Evolutionary conservation across 2,329 filamentous ascomycete genomes (phyloP).

Genomic region (Acrocalymma vagum): DNA sequence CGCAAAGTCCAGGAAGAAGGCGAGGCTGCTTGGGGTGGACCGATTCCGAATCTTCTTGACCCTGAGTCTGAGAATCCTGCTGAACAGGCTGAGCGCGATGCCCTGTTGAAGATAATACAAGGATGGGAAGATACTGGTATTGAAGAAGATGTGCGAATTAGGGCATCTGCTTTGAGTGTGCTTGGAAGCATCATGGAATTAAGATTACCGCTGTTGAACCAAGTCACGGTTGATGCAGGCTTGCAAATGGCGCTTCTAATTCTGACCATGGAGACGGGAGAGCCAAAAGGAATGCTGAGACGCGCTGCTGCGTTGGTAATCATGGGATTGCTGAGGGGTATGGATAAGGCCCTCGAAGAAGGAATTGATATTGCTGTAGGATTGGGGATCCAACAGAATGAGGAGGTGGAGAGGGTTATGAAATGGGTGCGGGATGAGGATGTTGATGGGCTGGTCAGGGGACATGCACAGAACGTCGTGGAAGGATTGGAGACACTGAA

Average conservation of each 20-base stretch:
- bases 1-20: slow-evolving; percentile 59
- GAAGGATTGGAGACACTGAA: slow-evolving; percentile 72
- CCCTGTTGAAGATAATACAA: slow-evolving; percentile 67
- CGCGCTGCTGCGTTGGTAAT: slow-evolving; percentile 72
- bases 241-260: slow-evolving; percentile 71
- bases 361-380: slow-evolving; percentile 56
- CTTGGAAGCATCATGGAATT: slow-evolving; percentile 68
- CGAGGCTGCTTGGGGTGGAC: slow-evolving; percentile 64
- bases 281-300: slow-evolving; percentile 70
- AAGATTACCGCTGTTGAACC: slow-evolving; percentile 54
- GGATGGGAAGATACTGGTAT: slow-evolving; percentile 73
- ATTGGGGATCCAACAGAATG: slow-evolving; percentile 63
- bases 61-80: slow-evolving; percentile 33
- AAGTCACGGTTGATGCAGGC: slow-evolving; percentile 49
- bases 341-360: slow-evolving; percentile 61
- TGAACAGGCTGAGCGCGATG: slow-evolving; percentile 51
- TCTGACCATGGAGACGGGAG: slow-evolving; percentile 67
- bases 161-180: slow-evolving; percentile 74
- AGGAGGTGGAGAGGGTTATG: slow-evolving; percentile 69
- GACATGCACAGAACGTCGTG: slow-evolving; percentile 72
- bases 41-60: slow-evolving; percentile 49
- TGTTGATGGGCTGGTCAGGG: slow-evolving; percentile 71
- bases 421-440: slow-evolving; percentile 72
- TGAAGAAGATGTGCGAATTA: slow-evolving; percentile 74
- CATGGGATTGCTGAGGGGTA: slow-evolving; percentile 67